Conservation (phyloP, 345 rosid species). For the Theobroma cacao region DNA sequence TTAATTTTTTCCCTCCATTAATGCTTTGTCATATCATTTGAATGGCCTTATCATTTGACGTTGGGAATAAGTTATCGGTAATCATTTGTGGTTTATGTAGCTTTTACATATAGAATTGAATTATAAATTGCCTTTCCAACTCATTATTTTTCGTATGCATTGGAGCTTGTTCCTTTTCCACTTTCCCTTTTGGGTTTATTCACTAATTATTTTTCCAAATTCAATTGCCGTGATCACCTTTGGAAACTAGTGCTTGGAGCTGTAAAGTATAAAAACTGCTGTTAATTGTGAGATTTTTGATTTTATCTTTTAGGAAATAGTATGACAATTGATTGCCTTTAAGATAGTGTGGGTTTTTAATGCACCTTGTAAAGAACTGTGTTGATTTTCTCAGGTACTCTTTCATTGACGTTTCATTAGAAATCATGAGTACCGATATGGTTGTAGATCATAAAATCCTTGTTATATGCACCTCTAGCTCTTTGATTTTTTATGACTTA, state of each 20-base stretch:
- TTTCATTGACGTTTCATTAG: background rate
- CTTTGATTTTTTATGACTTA: background rate
- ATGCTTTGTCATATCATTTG: background rate
- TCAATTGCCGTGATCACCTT: background rate
- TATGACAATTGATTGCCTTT: background rate
- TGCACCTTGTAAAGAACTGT: background rate
- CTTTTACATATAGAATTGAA: background rate
- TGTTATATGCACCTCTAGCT: background rate
- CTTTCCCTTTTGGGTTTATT: background rate
- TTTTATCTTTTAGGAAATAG: background rate
- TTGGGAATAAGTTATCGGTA: background rate
- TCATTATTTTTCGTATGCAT: background rate
- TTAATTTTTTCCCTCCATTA: background rate
- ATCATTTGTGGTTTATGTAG: background rate
- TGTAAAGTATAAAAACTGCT: background rate
- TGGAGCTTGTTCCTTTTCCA: background rate
- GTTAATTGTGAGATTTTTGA: background rate
- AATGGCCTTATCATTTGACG: background rate
- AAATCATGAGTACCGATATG: background rate
- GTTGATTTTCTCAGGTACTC: background rate
- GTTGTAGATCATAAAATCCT: background rate
- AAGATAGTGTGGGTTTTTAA: background rate
- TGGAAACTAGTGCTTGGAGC: background rate
- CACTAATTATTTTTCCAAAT: background rate
- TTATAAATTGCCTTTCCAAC: background rate